These are phyloP conservation scores for Onygenales sp. DNA, from an alignment of 2,329 filamentous ascomycete species.

Conservation along the genomic window DNA sequence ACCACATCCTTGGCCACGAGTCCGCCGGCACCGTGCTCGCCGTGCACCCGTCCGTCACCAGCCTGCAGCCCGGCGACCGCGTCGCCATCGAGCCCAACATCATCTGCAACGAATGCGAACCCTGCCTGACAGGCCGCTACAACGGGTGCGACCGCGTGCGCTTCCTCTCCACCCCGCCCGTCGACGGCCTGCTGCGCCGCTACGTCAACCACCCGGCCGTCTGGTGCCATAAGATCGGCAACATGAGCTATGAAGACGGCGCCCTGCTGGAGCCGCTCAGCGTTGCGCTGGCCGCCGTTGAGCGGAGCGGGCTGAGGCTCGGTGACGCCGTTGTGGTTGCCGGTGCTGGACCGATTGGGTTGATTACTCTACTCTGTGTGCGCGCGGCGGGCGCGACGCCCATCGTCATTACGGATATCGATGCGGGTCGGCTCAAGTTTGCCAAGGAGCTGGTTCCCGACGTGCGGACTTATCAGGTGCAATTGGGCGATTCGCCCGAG, in stretches of 20 bases:
- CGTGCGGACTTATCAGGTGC: slow-evolving; percentile 59
- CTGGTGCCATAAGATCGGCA: slow-evolving; percentile 93
- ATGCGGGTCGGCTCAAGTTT: slow-evolving; percentile 73
- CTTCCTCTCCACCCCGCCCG: slow-evolving; percentile 85
- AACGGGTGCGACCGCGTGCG: slow-evolving; percentile 82
- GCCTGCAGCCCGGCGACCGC: slow-evolving; percentile 74
- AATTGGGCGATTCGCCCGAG: slow-evolving; percentile 46
- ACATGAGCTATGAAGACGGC: slow-evolving; percentile 87
- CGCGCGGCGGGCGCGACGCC: slow-evolving; percentile 82
- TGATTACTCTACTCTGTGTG: slow-evolving; percentile 77
- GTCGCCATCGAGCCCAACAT: slow-evolving; percentile 92
- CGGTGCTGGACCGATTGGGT: slow-evolving; percentile 86
- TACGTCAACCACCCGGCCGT: slow-evolving; percentile 91
- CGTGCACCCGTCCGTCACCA: slow-evolving; percentile 60
- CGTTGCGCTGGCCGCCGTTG: slow-evolving; percentile 80
- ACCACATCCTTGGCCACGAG: slow-evolving; percentile 92
- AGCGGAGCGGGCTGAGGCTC: slow-evolving; percentile 68
- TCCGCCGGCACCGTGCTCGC: slow-evolving; percentile 72
- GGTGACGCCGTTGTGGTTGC: slow-evolving; percentile 85
- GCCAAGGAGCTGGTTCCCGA: slow-evolving; percentile 74
- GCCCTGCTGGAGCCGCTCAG: slow-evolving; percentile 83
- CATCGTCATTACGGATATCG: slow-evolving; percentile 89
- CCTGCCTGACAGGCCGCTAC: slow-evolving; percentile 85
- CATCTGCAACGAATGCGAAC: slow-evolving; percentile 83
- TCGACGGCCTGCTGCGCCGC: slow-evolving; percentile 74